These are phyloP conservation scores for Starmerella bacillaris DNA, from an alignment of 805 yeast species.

Conservation along the genomic window DNA sequence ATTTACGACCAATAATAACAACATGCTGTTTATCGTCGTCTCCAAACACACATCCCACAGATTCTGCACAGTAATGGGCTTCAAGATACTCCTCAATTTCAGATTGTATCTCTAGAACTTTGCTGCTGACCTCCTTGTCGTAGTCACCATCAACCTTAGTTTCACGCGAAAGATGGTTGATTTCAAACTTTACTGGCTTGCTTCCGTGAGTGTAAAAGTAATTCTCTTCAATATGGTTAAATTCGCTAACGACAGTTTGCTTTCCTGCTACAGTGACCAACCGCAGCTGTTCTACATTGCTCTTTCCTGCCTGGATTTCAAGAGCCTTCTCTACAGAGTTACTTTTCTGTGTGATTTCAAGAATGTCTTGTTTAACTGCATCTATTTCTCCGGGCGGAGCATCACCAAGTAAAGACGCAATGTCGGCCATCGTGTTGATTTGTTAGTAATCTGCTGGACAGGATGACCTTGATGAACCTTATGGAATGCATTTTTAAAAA, in stretches of 20 bases:
- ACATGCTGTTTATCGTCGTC: conserved; percentile 24
- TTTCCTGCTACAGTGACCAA: conserved; percentile 13
- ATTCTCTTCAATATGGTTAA: conserved; percentile 11
- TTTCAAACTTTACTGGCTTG: conserved; percentile 16
- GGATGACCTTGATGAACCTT: too few relatives aligned
- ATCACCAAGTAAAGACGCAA: conserved; percentile 27
- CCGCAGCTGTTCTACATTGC: conserved; percentile 24
- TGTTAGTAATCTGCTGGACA: too few relatives aligned
- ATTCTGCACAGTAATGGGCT: conserved; percentile 36
- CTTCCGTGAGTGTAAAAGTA: conserved; percentile 19
- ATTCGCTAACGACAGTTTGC: conserved; percentile 12
- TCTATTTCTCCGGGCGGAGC: conserved; percentile 42
- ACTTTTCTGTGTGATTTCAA: conserved; percentile 14
- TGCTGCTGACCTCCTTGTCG: conserved; percentile 3
- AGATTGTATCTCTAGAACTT: conserved; percentile 9
- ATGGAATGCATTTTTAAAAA: too few relatives aligned
- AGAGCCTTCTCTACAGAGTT: conserved; percentile 10
- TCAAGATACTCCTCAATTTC: conserved; percentile 35
- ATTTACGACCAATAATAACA: conserved; percentile 51
- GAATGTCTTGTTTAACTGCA: conserved; percentile 28
- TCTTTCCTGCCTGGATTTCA: conserved; percentile 24
- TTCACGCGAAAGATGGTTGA: conserved; percentile 18
- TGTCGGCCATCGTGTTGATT: conserved; percentile 7
- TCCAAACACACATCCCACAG: conserved; percentile 29
- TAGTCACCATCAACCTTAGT: conserved; percentile 8